Evolutionary conservation across 108 stramenopile species (phyloP).

Genomic region (Nitzschia sp.): DNA sequence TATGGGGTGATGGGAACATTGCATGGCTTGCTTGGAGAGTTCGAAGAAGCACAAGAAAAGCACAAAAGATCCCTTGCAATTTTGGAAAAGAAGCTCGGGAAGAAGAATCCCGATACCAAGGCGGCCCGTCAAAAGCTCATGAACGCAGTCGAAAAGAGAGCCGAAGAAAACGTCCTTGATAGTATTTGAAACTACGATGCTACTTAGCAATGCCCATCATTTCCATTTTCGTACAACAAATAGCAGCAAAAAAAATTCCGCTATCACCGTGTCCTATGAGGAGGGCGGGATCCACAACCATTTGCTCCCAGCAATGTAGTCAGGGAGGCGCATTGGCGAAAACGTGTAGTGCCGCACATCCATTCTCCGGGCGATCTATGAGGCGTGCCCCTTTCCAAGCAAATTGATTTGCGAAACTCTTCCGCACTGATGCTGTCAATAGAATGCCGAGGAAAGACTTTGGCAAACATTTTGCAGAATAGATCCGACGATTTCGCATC

Average conservation of each 20-base stretch:
- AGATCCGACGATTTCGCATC: neutral
- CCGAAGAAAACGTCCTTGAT: neutral
- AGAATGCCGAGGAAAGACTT: neutral
- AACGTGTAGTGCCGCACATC: no score
- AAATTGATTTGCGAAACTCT: neutral
- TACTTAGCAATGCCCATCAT: no score
- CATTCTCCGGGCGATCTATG: no score
- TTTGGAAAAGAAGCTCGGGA: constrained; percentile 13
- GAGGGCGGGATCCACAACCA: no score
- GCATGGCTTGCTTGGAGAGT: constrained; percentile 5
- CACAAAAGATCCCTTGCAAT: constrained; percentile 15
- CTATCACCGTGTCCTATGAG: no score
- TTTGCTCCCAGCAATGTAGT: no score
- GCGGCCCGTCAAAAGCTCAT: constrained; percentile 6
- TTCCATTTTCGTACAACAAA: no score
- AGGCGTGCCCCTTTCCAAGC: no score
- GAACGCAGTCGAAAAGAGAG: constrained; percentile 17
- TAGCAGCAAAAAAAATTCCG: no score
- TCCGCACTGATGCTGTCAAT: neutral
- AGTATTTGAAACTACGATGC: no score
- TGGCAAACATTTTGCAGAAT: neutral
- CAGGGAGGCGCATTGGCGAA: no score
- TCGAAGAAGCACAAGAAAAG: constrained; percentile 9
- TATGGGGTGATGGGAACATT: constrained; percentile 25
- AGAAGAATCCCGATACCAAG: constrained; percentile 20